Percentiles rank a stretch among this genome's conserved stretches.
Evolutionary conservation across 768 basidiomycete genomes (phyloP).

Genomic region (Boletus reticuloceps): DNA sequence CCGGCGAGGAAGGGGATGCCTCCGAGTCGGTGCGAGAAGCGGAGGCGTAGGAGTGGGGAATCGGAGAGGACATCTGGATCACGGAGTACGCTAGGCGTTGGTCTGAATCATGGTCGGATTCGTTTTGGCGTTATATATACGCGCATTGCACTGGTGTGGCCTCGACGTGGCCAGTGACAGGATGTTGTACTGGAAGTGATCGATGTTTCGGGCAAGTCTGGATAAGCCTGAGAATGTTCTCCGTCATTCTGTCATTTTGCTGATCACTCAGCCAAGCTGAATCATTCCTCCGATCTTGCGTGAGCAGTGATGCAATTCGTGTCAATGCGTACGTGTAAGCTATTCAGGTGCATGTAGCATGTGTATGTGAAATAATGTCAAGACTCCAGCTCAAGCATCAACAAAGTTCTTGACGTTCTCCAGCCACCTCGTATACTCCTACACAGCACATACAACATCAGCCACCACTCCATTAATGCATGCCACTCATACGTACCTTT

Average conservation of each 20-base stretch:
- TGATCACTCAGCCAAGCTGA: neutral
- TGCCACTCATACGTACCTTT: constrained; percentile 48
- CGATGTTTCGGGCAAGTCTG: neutral
- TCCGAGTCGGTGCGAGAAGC: too few species aligned
- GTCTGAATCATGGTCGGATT: neutral
- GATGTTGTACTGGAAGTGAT: neutral
- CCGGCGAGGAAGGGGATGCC: neutral
- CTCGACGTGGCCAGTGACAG: neutral
- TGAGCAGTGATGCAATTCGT: constrained; percentile 21
- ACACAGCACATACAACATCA: constrained; percentile 1
- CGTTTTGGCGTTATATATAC: too few species aligned
- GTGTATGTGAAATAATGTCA: neutral
- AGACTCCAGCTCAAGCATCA: constrained; percentile 44
- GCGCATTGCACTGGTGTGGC: too few species aligned
- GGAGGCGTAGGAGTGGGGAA: constrained; percentile 7
- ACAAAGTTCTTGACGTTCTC: constrained; percentile 79
- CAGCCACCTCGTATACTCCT: constrained; percentile 95
- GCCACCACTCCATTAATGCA: constrained; percentile 2
- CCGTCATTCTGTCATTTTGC: neutral
- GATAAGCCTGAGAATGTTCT: constrained; percentile 18
- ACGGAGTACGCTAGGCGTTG: neutral
- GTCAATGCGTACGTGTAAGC: neutral
- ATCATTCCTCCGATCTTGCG: too few species aligned
- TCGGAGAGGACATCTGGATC: constrained; percentile 24
- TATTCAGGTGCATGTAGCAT: neutral